Percentiles rank a stretch among this genome's conserved stretches.
Conservation (phyloP, 768 basidiomycete species). For the Clitopilus passeckerianus region DNA sequence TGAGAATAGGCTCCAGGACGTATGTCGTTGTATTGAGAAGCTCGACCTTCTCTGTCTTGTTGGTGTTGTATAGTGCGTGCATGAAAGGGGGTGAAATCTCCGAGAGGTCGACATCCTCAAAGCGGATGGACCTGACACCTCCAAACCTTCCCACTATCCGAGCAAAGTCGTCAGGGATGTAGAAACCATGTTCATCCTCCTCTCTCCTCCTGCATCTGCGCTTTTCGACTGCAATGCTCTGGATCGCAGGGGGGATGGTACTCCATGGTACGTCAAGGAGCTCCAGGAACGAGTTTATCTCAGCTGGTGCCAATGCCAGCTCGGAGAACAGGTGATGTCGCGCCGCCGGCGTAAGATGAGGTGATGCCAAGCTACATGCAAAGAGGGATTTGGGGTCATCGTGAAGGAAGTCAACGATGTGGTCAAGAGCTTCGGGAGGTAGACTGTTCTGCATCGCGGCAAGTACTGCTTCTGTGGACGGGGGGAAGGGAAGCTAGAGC, state of each 20-base stretch:
- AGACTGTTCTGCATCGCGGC: conserved; percentile 6
- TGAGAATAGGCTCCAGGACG: neutral
- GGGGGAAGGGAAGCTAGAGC: neutral
- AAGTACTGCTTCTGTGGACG: neutral
- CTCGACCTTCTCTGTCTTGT: neutral
- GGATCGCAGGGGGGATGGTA: conserved; percentile 20
- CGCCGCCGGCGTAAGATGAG: conserved; percentile 18
- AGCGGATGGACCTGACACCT: conserved; percentile 4
- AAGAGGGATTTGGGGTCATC: conserved; percentile 20
- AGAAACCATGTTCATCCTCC: conserved; percentile 2
- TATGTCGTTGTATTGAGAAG: neutral
- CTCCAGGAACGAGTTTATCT: conserved; percentile 17
- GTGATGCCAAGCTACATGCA: conserved; percentile 24
- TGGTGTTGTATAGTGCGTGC: neutral
- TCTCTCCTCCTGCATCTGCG: neutral
- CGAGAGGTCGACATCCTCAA: neutral
- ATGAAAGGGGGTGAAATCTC: neutral
- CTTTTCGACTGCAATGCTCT: conserved; percentile 14
- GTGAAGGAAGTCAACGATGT: conserved; percentile 22
- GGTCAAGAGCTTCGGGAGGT: conserved; percentile 28
- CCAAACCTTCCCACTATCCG: conserved; percentile 10
- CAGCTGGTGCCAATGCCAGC: conserved; percentile 17
- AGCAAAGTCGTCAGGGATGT: conserved; percentile 10
- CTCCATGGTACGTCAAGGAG: conserved; percentile 23
- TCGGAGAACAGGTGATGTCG: conserved; percentile 25